Percentiles rank a stretch among this genome's conserved stretches.
Evolutionary conservation across 192 early-diverging fungal genomes (phyloP).

Genomic region (Backusella luteola): DNA sequence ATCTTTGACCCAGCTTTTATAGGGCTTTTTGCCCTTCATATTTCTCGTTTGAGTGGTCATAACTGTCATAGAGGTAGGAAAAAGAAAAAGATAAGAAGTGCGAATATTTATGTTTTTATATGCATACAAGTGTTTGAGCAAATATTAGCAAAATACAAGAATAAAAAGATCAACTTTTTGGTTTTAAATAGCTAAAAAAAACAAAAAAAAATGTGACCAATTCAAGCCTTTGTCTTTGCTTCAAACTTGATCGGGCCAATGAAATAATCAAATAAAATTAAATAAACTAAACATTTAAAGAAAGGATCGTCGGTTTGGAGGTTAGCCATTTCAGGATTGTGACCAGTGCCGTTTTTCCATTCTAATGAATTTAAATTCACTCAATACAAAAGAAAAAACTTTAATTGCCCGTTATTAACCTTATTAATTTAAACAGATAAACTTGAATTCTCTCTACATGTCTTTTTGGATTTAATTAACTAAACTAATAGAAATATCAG

Average conservation of each 20-base stretch:
- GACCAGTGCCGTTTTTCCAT: not conserved
- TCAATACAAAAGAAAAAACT: not conserved
- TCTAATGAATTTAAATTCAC: not conserved
- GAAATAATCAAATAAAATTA: not conserved
- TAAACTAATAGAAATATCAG: not conserved
- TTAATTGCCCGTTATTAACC: not conserved
- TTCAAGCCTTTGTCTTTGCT: not conserved
- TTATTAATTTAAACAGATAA: not conserved
- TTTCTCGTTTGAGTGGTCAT: not conserved
- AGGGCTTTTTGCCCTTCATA: slow-evolving; percentile 12
- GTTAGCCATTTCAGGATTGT: not conserved
- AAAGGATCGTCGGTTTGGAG: not conserved
- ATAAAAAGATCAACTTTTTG: not conserved
- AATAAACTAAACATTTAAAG: not conserved
- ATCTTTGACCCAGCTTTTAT: slow-evolving; percentile 21
- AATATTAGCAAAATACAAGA: not conserved
- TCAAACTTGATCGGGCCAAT: not conserved
- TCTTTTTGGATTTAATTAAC: not conserved
- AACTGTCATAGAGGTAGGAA: not conserved
- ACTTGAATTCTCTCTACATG: not conserved
- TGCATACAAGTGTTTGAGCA: not conserved
- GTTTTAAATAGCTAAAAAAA: not conserved
- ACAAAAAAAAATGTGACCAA: not conserved
- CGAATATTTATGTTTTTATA: not conserved
- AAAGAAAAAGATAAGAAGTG: not conserved